Evolutionary conservation across 305 asterid genomes (phyloP).

Genomic region (Solanum aculeatissimum): DNA sequence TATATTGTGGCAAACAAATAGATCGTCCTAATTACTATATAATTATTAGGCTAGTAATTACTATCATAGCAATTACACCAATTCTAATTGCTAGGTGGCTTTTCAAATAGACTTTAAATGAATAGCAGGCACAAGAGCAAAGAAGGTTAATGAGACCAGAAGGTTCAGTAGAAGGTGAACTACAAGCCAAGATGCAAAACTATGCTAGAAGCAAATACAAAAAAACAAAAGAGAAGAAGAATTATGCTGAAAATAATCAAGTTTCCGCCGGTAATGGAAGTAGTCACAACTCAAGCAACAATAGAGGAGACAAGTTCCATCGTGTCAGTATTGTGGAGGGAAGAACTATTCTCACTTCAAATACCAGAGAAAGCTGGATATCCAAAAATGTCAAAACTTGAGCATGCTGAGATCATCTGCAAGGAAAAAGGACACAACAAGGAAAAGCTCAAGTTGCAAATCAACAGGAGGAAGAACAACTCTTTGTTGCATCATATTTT

Average conservation of each 20-base stretch:
- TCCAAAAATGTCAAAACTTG: background rate
- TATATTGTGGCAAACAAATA: too few species aligned
- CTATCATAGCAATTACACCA: too few species aligned
- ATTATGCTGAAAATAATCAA: background rate
- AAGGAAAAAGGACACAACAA: background rate
- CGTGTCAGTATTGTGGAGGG: background rate
- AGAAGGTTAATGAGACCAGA: background rate
- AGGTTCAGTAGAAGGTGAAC: background rate
- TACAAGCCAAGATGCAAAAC: background rate
- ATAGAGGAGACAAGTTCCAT: background rate
- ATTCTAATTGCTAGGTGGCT: too few species aligned
- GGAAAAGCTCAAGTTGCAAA: background rate
- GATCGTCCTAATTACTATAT: too few species aligned
- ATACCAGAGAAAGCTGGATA: background rate
- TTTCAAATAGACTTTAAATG: background rate
- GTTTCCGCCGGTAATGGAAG: background rate
- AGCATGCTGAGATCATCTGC: background rate
- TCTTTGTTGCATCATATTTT: background rate
- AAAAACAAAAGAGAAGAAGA: background rate
- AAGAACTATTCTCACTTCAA: background rate
- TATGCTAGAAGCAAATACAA: background rate
- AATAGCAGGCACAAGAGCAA: slow-evolving; percentile 8
- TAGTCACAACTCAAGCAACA: background rate
- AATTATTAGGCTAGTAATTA: too few species aligned
- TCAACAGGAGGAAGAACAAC: background rate